A percentile compares a stretch with the other conserved stretches of the same genome.
Conservation (phyloP, 225 moss, liverwort and hornwort genomes). For the Pseudisothecium myosuroides region DNA sequence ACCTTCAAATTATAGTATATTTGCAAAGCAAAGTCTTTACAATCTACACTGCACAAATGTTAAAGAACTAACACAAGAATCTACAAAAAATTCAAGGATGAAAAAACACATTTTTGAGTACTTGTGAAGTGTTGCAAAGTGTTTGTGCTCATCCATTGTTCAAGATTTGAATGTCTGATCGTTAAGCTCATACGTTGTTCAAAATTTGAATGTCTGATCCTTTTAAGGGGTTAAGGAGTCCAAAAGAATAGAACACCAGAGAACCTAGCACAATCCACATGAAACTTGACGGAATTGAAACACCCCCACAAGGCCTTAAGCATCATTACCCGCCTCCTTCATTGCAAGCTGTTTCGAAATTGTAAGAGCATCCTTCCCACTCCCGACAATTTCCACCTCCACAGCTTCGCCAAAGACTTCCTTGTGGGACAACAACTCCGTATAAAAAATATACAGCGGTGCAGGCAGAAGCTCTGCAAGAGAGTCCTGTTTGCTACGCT, state of each 20-base stretch:
- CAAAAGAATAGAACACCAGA: not conserved
- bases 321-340: constrained; percentile 69
- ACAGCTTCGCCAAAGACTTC: constrained; percentile 86
- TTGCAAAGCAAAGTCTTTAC: not conserved
- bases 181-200: not conserved
- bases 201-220: not conserved
- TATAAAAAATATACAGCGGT: constrained; percentile 75
- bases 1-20: not conserved
- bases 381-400: constrained; percentile 88
- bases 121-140: not conserved
- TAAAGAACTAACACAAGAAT: not conserved
- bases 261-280: not conserved
- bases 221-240: not conserved
- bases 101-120: not conserved
- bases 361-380: constrained; percentile 88
- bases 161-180: not conserved
- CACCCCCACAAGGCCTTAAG: not conserved
- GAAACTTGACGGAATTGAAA: not conserved
- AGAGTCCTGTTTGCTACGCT: constrained; percentile 88
- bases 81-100: not conserved
- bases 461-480: constrained; percentile 89
- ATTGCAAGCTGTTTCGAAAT: constrained; percentile 73
- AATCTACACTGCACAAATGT: not conserved
- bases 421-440: constrained; percentile 77
- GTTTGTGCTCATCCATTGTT: not conserved